A percentile compares a stretch with the other conserved stretches of the same genome.
Evolutionary conservation across 2,329 filamentous ascomycete species (phyloP).

Genomic region (Fusarium ambrosium): DNA sequence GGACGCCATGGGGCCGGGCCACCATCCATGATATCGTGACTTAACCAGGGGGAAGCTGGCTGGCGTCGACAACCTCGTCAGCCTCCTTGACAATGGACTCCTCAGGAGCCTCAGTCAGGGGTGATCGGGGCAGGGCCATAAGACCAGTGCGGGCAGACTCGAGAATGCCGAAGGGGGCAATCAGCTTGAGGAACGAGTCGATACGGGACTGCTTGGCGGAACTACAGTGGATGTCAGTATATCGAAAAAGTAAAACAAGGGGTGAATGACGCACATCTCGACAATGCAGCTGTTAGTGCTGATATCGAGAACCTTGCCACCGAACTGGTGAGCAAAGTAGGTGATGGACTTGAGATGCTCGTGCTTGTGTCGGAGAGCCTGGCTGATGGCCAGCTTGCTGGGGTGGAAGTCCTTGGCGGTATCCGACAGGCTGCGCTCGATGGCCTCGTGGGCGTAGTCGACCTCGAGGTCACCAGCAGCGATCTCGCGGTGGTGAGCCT

Average conservation of each 20-base stretch:
- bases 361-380: constrained; percentile 96
- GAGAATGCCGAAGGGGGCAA: constrained; percentile 93
- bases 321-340: constrained; percentile 96
- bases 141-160: constrained; percentile 96
- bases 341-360: constrained; percentile 97
- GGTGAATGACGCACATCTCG: constrained; percentile 78
- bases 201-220: constrained; percentile 95
- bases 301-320: constrained; percentile 97
- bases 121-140: constrained; percentile 96
- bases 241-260: not conserved
- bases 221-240: constrained; percentile 58
- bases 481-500: constrained; percentile 96
- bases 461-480: constrained; percentile 60
- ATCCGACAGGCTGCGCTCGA: constrained; percentile 60
- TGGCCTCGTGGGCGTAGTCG: constrained; percentile 59
- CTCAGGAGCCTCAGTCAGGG: constrained; percentile 81
- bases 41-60: constrained; percentile 92
- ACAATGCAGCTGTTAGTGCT: constrained; percentile 99
- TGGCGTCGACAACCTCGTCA: constrained; percentile 94
- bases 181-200: constrained; percentile 97
- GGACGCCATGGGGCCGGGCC: constrained; percentile 43
- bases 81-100: constrained; percentile 83
- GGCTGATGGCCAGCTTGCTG: constrained; percentile 83
- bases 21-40: constrained; percentile 30
- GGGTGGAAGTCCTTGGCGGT: constrained; percentile 84